Percentiles rank a stretch among this genome's conserved stretches.
These are phyloP conservation scores for Bruguiera gymnorhiza DNA, from an alignment of 345 rosid species.

Conservation along the genomic window DNA sequence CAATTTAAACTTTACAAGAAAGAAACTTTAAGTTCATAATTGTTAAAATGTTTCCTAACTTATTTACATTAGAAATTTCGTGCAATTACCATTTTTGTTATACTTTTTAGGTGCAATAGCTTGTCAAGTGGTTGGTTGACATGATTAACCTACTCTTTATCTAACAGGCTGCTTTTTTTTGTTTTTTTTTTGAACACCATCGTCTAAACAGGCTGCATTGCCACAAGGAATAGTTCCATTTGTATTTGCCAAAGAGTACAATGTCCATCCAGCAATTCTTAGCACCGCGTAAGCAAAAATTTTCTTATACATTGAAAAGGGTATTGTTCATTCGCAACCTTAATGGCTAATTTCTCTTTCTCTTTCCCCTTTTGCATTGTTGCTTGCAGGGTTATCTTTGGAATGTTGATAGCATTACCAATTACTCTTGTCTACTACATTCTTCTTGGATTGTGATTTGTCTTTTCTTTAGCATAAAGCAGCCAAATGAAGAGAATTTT, in stretches of 20 bases:
- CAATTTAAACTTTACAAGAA: no score
- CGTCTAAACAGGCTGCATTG: constrained; percentile 22
- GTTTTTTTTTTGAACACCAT: background rate
- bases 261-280: constrained; percentile 32
- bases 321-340: background rate
- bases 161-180: background rate
- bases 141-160: background rate
- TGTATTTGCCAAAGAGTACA: constrained; percentile 35
- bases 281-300: constrained; percentile 24
- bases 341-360: background rate
- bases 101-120: background rate
- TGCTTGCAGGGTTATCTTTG: constrained; percentile 24
- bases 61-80: background rate
- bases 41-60: no score
- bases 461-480: constrained; percentile 15
- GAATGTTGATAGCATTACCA: constrained; percentile 32
- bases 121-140: background rate
- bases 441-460: constrained; percentile 24
- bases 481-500: constrained; percentile 23
- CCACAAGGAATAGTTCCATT: constrained; percentile 34
- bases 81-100: no score
- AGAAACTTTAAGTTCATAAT: no score
- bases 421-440: constrained; percentile 21
- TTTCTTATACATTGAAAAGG: background rate
- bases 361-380: background rate